These are phyloP conservation scores for Withania somnifera DNA, from an alignment of 305 asterid species.

Conservation along the genomic window DNA sequence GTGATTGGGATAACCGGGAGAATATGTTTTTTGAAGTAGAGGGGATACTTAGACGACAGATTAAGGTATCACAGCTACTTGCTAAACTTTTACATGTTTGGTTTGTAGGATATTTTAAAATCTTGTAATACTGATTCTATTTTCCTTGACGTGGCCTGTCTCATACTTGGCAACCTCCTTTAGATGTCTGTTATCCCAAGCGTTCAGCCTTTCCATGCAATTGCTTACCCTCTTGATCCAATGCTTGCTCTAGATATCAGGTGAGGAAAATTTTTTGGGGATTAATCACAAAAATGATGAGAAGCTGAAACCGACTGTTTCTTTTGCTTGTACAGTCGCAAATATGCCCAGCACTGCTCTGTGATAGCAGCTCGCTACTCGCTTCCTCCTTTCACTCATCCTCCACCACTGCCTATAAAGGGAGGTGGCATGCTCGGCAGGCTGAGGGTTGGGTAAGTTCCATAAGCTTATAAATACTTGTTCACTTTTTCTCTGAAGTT, in stretches of 20 bases:
- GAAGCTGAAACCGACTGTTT: not conserved
- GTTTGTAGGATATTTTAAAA: not conserved
- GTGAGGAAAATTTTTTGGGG: slow-evolving; percentile 24
- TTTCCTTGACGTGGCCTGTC: not conserved
- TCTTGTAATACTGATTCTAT: not conserved
- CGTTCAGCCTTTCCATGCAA: slow-evolving; percentile 99
- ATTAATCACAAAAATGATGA: not conserved
- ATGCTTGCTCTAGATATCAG: slow-evolving; percentile 91
- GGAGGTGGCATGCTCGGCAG: slow-evolving; percentile 60
- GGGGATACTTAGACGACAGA: slow-evolving; percentile 82
- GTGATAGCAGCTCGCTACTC: slow-evolving; percentile 86
- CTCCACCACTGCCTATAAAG: slow-evolving; percentile 57
- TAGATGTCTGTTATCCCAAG: slow-evolving; percentile 93
- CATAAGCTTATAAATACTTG: not conserved
- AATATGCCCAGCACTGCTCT: slow-evolving; percentile 90
- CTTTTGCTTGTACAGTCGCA: slow-evolving; percentile 43
- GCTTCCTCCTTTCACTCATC: slow-evolving; percentile 80
- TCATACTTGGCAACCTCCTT: not conserved
- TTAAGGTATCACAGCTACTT: slow-evolving; percentile 45
- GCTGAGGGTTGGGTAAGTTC: slow-evolving; percentile 74
- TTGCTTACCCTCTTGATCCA: slow-evolving; percentile 98
- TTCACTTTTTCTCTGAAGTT: not conserved
- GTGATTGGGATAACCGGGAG: slow-evolving; percentile 96
- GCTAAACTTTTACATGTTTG: not conserved
- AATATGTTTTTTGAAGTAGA: slow-evolving; percentile 90